Percentiles rank a stretch among this genome's conserved stretches.
Conservation (phyloP, 2,329 filamentous ascomycete species). For the Colletotrichum salicis region DNA sequence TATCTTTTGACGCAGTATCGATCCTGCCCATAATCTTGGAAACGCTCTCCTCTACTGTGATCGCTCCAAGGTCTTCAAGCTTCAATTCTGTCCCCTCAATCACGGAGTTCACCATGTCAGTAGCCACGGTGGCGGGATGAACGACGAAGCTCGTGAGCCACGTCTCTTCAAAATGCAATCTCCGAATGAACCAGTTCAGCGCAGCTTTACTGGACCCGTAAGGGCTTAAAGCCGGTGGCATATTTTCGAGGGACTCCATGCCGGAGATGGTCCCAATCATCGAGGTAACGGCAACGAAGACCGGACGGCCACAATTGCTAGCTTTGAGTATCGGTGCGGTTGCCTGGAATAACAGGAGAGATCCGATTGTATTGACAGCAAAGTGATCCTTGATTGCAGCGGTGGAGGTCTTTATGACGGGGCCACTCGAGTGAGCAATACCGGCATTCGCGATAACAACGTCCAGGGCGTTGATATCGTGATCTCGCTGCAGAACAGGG, state of each 20-base stretch:
- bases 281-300: constrained; percentile 42
- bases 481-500: constrained; percentile 39
- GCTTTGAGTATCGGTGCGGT: constrained; percentile 40
- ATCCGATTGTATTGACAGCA: constrained; percentile 47
- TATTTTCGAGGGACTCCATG: not conserved
- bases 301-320: constrained; percentile 23
- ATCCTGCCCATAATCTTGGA: not conserved
- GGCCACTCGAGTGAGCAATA: constrained; percentile 38
- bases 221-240: constrained; percentile 25
- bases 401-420: constrained; percentile 40
- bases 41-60: constrained; percentile 34
- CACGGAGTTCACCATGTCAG: not conserved
- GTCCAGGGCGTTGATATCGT: constrained; percentile 56
- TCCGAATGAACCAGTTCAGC: constrained; percentile 35
- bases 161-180: constrained; percentile 39
- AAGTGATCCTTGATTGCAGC: constrained; percentile 46
- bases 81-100: not conserved
- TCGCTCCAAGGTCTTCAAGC: constrained; percentile 17
- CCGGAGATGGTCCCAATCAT: constrained; percentile 37
- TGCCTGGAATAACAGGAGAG: constrained; percentile 37
- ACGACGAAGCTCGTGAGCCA: constrained; percentile 37
- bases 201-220: constrained; percentile 36
- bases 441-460: constrained; percentile 65
- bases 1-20: not conserved
- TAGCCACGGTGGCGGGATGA: constrained; percentile 5